Percentiles rank a stretch among this genome's conserved stretches.
Evolutionary conservation across 306 rosid genomes (phyloP).

Genomic region (Lathyrus sativus): DNA sequence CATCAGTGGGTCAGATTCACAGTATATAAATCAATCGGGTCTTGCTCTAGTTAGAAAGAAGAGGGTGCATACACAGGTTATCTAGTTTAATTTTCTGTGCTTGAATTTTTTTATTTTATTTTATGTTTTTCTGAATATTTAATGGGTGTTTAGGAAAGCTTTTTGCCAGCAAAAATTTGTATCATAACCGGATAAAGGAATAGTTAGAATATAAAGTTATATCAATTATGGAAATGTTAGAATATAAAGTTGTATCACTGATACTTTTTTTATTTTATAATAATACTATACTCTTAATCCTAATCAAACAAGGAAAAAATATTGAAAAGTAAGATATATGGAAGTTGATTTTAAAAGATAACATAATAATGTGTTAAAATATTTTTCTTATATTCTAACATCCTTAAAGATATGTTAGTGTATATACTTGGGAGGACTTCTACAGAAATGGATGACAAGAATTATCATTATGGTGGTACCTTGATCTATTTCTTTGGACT

Average conservation of each 20-base stretch:
- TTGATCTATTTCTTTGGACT: too few relatives aligned
- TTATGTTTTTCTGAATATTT: constrained; percentile 27
- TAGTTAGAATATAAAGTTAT: neutral
- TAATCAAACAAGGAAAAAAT: neutral
- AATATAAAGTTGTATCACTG: too few relatives aligned
- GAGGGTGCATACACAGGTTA: constrained; percentile 87
- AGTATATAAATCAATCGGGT: constrained; percentile 63
- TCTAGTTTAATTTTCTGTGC: constrained; percentile 29
- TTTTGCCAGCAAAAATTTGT: neutral
- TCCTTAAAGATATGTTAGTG: constrained; percentile 7
- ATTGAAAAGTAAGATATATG: neutral
- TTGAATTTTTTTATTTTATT: neutral
- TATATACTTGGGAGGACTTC: neutral
- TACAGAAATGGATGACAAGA: constrained; percentile 11
- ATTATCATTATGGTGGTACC: neutral
- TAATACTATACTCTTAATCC: neutral
- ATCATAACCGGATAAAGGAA: constrained; percentile 11
- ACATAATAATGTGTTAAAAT: neutral
- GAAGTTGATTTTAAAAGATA: neutral
- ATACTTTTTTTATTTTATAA: neutral
- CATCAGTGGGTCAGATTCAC: constrained; percentile 70
- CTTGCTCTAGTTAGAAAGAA: constrained; percentile 75
- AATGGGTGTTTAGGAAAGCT: neutral
- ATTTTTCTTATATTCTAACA: neutral
- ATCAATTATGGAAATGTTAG: neutral